phyloP scores from a whole-genome alignment of 2,329 filamentous ascomycete species.

The Penicillium sp. region DNA sequence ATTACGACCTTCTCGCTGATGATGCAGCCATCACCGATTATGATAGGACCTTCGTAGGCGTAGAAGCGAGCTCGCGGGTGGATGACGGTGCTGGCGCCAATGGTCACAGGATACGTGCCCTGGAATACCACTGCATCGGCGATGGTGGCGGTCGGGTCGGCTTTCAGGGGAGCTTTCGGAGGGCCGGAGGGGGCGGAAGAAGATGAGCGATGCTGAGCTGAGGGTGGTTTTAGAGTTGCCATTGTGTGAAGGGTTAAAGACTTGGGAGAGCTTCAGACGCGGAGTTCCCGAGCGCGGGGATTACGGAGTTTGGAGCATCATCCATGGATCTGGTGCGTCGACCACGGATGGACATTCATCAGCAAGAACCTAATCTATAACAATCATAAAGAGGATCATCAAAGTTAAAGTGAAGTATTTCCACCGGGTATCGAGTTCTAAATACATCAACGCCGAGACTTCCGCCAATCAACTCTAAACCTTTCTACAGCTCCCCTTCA shows the following conservation, averaged over 20 bases:
- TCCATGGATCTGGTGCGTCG: not conserved
- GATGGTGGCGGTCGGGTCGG: constrained; percentile 36
- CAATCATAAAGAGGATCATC: no score
- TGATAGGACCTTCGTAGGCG: constrained; percentile 70
- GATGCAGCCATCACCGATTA: constrained; percentile 74
- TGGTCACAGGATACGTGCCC: constrained; percentile 70
- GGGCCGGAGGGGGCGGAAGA: constrained; percentile 23
- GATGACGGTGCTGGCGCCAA: constrained; percentile 72
- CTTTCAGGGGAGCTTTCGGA: constrained; percentile 33
- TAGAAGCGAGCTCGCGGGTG: constrained; percentile 79
- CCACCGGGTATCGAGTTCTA: constrained; percentile 12
- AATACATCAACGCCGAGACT: not conserved
- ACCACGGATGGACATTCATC: not conserved
- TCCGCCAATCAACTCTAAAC: constrained; percentile 3
- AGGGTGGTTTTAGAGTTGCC: constrained; percentile 28
- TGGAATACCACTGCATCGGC: constrained; percentile 38
- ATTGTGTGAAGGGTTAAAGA: constrained; percentile 7
- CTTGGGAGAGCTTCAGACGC: constrained; percentile 3
- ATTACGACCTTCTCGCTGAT: constrained; percentile 60
- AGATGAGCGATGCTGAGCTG: constrained; percentile 23
- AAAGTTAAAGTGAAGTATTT: no score
- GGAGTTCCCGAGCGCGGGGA: constrained; percentile 7
- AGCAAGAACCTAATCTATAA: no score
- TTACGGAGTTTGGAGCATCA: constrained; percentile 12
- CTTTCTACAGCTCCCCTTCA: constrained; percentile 7